Base-by-base conservation (phyloP, 2,329 filamentous ascomycete genomes). In the Fusarium sp. region DNA sequence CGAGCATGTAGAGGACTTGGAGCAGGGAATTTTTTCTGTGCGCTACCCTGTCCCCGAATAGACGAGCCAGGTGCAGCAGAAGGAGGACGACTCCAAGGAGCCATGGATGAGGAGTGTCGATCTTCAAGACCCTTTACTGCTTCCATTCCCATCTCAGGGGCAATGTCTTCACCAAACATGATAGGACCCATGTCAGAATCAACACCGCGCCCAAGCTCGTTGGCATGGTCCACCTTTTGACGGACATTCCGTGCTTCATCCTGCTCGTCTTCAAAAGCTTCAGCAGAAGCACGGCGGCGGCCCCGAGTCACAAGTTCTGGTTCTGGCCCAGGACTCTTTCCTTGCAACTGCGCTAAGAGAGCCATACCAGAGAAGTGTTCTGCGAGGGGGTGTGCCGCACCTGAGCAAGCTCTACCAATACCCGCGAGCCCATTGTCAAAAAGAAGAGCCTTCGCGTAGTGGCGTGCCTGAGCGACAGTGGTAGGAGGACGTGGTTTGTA, bases 141-240 rank as follows among this genome's bases (percentile, higher is more conserved):
- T 47, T 93, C 90, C 82, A 94, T 90, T 26, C 91, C 93, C 30
- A 94, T 81, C 80, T 97, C 94, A 26, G 92, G 82, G 54, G 84
- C 80, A 1, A 81, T 80, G 24, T 86, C 82, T 26, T 85, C 80
- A n/a, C 81, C 82, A 12, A 84, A 75, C 5, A 82, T 77, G 14
- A 81, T 53, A 8, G 78, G 72, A 1, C 80, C 81, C 41, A 56
- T 24, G 11, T 80, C 80, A 13, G 80, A 79, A 9, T 63, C 69
- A 17, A 70, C 50, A 5, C 77, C 77, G 22, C 78, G 79, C 4
- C 77, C 81, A 32, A 79, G 17, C 55, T 82, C 81, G n/a, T 68
- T 68, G 4, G 74, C 79, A 2, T 77, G 73, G 15, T 81, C 78
- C 3, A 82, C 54, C 64, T 81, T 83, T 13, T 80, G 82, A 24